Evolutionary conservation across 2,329 filamentous ascomycete species (phyloP), one percentile per base, ranked within the genome.

Genomic region (Stylonectria norvegica): DNA sequence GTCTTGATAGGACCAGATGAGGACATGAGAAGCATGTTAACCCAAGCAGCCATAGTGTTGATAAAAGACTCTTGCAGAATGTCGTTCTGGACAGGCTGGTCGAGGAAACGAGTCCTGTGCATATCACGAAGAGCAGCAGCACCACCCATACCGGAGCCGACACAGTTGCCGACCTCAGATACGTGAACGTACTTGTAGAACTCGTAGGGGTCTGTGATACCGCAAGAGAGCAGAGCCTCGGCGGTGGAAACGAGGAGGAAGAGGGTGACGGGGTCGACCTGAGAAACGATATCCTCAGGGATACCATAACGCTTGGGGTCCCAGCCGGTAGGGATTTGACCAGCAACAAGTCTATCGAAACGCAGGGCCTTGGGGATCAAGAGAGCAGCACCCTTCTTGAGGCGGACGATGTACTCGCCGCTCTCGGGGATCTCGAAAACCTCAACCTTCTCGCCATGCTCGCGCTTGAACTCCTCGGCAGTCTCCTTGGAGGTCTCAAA

Each of bases 131-230:
- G 79, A 57, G 93, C 93, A 57, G 81, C 81, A 46, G 89, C 86
- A 70, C 93, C 94, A 78, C 93, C 93, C 74, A 98, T 95, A 76
- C 94, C 93, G 20, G 94, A 98, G 68, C 93, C 93, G 55, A 98
- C 83, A 63, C 91, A 97, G 78, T 98, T 98, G 66, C 93, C 93
- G 36, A 98, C 87, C 63, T 98, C 88, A 6, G 93, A 97, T 46
- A 98, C 82, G 67, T 98, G 93, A 49, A 98, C 90, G 60, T 98
- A 98, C 75, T 97, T 90, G 80, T 98, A 98, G 72, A 98, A 97
- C 71, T 98, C 93, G 63, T 97, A 98, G 15, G 93, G 94, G 63
- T 98, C 94, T 18, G 93, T 97, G 65, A 98, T 91, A 82, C 93
- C 93, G 48, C 88, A 85, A 20, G 89, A 85, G 36, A 98, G 77